These are phyloP conservation scores for Verticillium klebahnii DNA, from an alignment of 2,329 filamentous ascomycete genomes.

Conservation along the genomic window DNA sequence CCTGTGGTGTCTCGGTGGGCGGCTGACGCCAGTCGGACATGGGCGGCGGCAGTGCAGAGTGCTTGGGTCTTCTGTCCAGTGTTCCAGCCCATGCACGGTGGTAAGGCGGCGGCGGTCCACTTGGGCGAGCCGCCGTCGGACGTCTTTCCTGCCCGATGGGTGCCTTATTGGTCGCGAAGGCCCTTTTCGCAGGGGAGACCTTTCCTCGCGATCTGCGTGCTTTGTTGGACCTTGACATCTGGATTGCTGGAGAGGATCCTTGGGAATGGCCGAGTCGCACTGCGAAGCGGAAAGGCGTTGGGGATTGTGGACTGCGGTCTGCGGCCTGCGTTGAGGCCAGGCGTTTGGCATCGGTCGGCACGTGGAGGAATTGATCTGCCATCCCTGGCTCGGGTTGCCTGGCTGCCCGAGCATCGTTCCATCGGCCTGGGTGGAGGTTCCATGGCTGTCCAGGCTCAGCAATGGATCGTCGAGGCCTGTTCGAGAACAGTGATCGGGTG, in stretches of 20 bases:
- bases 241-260: not conserved
- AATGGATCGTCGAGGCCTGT: not conserved
- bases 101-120: conserved; percentile 2
- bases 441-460: not conserved
- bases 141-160: conserved; percentile 2
- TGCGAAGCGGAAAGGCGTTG: not conserved
- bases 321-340: not conserved
- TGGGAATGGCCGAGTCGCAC: not conserved
- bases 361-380: not conserved
- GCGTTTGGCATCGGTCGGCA: not conserved
- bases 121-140: not conserved
- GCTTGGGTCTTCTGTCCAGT: too few species aligned
- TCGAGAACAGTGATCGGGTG: not conserved
- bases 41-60: not conserved
- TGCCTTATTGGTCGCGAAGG: not conserved
- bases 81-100: not conserved
- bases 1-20: not conserved
- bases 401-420: not conserved
- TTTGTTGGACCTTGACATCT: not conserved
- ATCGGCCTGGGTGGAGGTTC: not conserved
- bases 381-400: not conserved
- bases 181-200: not conserved
- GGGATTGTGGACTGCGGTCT: not conserved
- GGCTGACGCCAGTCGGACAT: not conserved
- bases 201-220: not conserved